Percentiles rank a stretch among this genome's conserved stretches.
Conservation (phyloP, 2,329 filamentous ascomycete genomes). For the Stachybotrys echinatus region DNA sequence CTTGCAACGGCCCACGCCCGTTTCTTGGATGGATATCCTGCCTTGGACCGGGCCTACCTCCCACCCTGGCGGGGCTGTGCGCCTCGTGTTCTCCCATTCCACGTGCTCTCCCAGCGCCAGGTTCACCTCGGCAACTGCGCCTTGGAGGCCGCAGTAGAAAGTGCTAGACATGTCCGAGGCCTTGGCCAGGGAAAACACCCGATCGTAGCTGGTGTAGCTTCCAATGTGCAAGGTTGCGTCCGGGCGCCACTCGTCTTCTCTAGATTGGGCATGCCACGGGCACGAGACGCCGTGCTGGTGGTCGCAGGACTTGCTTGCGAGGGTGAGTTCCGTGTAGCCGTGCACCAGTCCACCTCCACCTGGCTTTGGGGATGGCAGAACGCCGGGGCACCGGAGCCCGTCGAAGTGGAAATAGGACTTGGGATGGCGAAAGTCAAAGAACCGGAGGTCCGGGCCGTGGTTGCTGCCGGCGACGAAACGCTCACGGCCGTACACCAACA, state of each 20-base stretch:
- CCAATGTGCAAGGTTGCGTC: constrained; percentile 44
- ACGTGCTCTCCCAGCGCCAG: constrained; percentile 19
- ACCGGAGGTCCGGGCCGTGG: constrained; percentile 34
- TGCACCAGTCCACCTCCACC: constrained; percentile 12
- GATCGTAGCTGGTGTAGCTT: constrained; percentile 17
- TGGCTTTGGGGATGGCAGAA: constrained; percentile 29
- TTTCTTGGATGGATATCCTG: constrained; percentile 22
- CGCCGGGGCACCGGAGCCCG: constrained; percentile 37
- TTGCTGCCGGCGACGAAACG: constrained; percentile 46
- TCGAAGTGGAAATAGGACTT: constrained; percentile 43
- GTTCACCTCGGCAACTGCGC: constrained; percentile 38
- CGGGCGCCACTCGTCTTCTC: constrained; percentile 38
- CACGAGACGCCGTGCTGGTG: constrained; percentile 27
- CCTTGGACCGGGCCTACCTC: constrained; percentile 10
- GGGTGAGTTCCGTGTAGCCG: not conserved
- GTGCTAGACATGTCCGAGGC: constrained; percentile 39
- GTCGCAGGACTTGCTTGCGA: constrained; percentile 24
- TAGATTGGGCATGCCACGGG: constrained; percentile 42
- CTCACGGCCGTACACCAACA: constrained; percentile 44
- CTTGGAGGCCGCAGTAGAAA: constrained; percentile 45
- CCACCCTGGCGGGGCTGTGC: constrained; percentile 18
- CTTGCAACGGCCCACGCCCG: constrained; percentile 20
- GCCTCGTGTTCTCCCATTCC: not conserved
- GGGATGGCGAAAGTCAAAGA: constrained; percentile 50
- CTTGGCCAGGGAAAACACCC: constrained; percentile 42